Evolutionary conservation across 2,329 filamentous ascomycete species (phyloP), one percentile per base, ranked within the genome.

Genomic region (Hypoxylon sp.): DNA sequence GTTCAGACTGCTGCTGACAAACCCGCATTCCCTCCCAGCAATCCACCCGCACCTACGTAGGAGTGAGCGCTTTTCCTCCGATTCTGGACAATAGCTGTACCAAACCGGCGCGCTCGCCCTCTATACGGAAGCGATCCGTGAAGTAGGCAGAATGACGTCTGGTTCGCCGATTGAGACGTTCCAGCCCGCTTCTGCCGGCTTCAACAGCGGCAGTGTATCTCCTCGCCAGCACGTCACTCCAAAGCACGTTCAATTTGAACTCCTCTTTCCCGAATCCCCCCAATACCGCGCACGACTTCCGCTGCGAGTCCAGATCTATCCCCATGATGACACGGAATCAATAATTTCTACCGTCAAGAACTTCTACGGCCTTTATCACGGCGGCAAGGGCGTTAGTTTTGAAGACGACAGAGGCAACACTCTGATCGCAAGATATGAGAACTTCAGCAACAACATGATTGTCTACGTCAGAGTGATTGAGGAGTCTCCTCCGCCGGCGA

Each of bases 291-390:
- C 89, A 77, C 88, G 90, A 71, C 81, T 93, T 66, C 90, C 90
- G n/a, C 88, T 94, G 85, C 83, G 90, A 70, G 90, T 94, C 50
- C 90, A 96, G 71, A 97, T 99, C 67, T 97, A 89, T 71, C 91
- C 91, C 42, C 93, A 98, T 76, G 95, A 99, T 79, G 93, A 91
- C 48, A 98, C 94, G 18, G 94, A 98, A 73, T 97, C 93, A 29
- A 99, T 99, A 78, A 91, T 98, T 64, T 95, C 92, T 11, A 98
- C 95, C 1, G 94, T 98, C 72, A 98, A 97, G 83, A 98, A 97
- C 81, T 98, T 98, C 79, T 98, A 97, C 73, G 95, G 95, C 60
- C 84, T 99, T 66, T 97, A 97, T 74, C 91, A 94, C 31, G 84
- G 86, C 67, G 86, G 86, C 67, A 88, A 88, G 73, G 93, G 95